phyloP scores from a whole-genome alignment of 2,329 filamentous ascomycete species.

The Zasmidium angulare region DNA sequence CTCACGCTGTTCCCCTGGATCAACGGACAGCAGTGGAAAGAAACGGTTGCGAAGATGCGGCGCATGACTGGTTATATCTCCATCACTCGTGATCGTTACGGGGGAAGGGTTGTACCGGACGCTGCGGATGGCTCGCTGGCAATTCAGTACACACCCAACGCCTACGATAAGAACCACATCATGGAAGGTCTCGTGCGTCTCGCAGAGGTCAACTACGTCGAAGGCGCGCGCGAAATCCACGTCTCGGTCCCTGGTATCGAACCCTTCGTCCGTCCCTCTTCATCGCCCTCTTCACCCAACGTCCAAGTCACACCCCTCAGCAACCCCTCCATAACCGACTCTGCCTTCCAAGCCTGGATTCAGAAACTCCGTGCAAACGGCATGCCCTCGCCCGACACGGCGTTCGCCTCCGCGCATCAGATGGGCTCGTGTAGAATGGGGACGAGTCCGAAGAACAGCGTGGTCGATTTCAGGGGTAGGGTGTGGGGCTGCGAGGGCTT shows the following conservation, averaged over 20 bases:
- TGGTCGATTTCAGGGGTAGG: slow-evolving; percentile 43
- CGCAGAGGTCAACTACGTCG: slow-evolving; percentile 74
- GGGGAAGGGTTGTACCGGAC: slow-evolving; percentile 73
- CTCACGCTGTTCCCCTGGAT: slow-evolving; percentile 66
- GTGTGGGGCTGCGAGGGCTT: slow-evolving; percentile 67
- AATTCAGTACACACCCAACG: slow-evolving; percentile 69
- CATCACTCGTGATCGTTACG: slow-evolving; percentile 72
- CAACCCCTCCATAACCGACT: slow-evolving; percentile 51
- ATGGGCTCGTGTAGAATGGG: slow-evolving; percentile 79
- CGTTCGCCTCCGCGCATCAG: slow-evolving; percentile 73
- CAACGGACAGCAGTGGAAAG: slow-evolving; percentile 69
- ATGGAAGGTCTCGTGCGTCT: slow-evolving; percentile 70
- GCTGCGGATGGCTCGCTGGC: slow-evolving; percentile 61
- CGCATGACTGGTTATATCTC: slow-evolving; percentile 72
- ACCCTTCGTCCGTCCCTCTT: slow-evolving; percentile 57
- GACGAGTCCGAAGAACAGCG: slow-evolving; percentile 41
- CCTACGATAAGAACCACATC: slow-evolving; percentile 70
- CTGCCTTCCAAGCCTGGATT: slow-evolving; percentile 63
- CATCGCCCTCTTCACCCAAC: slow-evolving; percentile 13
- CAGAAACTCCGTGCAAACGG: slow-evolving; percentile 51
- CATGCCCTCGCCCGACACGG: slow-evolving; percentile 50
- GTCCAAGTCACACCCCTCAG: slow-evolving; percentile 19
- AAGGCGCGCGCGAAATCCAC: slow-evolving; percentile 79
- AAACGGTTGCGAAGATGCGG: slow-evolving; percentile 65
- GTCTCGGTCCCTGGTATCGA: slow-evolving; percentile 61